Conservation (phyloP, 2,329 filamentous ascomycete species). For the Penicillium capsulatum region DNA sequence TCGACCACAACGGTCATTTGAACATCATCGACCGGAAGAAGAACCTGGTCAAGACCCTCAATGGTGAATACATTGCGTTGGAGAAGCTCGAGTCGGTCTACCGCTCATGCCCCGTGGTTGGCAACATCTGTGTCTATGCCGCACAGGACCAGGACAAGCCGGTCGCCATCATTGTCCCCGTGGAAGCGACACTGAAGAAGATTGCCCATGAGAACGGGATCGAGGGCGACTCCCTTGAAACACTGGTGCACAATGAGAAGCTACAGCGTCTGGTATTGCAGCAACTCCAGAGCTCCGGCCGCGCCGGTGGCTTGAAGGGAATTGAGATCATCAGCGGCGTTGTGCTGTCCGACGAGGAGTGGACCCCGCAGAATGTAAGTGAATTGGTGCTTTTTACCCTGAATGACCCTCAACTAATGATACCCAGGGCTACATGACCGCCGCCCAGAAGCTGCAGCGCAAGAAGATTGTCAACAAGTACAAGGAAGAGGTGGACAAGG, state of each 20-base stretch:
- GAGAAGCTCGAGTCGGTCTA: constrained; percentile 95
- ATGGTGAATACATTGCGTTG: constrained; percentile 93
- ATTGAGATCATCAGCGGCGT: constrained; percentile 45
- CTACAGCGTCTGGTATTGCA: constrained; percentile 40
- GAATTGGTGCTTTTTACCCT: constrained; percentile 15
- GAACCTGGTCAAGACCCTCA: constrained; percentile 93
- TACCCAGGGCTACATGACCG: constrained; percentile 59
- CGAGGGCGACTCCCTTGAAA: constrained; percentile 59
- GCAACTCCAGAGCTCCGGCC: constrained; percentile 38
- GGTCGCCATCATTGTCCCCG: constrained; percentile 71
- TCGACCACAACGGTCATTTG: constrained; percentile 73
- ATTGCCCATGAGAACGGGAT: constrained; percentile 57
- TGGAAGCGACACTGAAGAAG: constrained; percentile 54
- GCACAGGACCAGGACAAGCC: constrained; percentile 70
- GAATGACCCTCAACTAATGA: neutral
- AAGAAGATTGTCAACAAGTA: constrained; percentile 62
- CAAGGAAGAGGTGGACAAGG: constrained; percentile 58
- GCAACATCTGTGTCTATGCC: constrained; percentile 84
- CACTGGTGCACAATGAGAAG: constrained; percentile 56
- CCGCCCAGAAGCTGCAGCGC: constrained; percentile 69
- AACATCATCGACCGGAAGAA: constrained; percentile 94
- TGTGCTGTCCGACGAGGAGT: constrained; percentile 45
- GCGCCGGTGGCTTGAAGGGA: constrained; percentile 34
- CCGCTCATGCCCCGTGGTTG: constrained; percentile 70
- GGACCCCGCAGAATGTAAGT: constrained; percentile 43